Evolutionary conservation across 2,329 filamentous ascomycete species (phyloP).

Genomic region (Fusarium liriodendri): DNA sequence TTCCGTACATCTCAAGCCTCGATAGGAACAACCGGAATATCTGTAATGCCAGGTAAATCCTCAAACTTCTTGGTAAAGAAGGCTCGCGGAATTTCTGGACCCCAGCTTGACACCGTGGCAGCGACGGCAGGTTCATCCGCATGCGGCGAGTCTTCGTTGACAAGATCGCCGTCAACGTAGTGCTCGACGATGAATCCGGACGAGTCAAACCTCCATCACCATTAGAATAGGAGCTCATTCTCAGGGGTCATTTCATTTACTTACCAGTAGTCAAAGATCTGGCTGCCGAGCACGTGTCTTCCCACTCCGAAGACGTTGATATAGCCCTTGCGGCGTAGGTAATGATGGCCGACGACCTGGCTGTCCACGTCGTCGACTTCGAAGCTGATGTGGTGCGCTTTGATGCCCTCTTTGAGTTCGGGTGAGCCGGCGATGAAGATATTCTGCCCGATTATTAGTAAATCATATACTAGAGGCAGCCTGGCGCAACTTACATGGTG

Average conservation of each 20-base stretch:
- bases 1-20: not conserved
- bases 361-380: conserved; percentile 15
- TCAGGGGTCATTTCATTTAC: not conserved
- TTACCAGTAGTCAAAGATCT: conserved; percentile 12
- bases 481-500: conserved; percentile 3
- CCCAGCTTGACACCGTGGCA: conserved; percentile 14
- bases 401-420: conserved; percentile 11
- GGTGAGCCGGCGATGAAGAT: conserved; percentile 15
- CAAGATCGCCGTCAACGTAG: conserved; percentile 14
- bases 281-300: conserved; percentile 10
- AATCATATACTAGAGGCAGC: not conserved
- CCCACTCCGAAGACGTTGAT: conserved; percentile 8
- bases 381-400: conserved; percentile 14
- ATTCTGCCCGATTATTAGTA: not conserved
- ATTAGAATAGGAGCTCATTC: not conserved
- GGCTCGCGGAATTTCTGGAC: conserved; percentile 7
- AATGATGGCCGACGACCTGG: conserved; percentile 10
- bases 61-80: conserved; percentile 16
- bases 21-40: not conserved
- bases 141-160: conserved; percentile 15
- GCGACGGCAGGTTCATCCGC: conserved; percentile 11
- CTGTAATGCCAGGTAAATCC: conserved; percentile 2
- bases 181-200: conserved; percentile 15
- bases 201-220: conserved; percentile 4
- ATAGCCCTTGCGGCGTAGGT: not conserved